These are phyloP conservation scores for Corchorus olitorius DNA, from an alignment of 345 rosid species.

Conservation along the genomic window DNA sequence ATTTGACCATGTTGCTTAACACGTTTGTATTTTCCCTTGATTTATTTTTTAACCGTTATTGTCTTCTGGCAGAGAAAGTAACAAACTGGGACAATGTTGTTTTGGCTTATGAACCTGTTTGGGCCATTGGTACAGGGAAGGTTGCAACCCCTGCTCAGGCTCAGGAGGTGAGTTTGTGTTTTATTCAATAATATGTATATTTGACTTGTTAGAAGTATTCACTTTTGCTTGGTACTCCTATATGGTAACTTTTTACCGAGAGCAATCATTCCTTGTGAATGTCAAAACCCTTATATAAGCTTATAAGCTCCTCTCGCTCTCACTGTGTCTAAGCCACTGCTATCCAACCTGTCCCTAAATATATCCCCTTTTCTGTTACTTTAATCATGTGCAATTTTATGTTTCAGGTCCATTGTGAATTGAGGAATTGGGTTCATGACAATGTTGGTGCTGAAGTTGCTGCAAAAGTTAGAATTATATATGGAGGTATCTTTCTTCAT, in stretches of 20 bases:
- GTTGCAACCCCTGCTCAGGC: constrained; percentile 83
- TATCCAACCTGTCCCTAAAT: neutral
- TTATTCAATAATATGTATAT: neutral
- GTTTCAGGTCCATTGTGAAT: constrained; percentile 56
- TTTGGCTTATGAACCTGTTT: constrained; percentile 79
- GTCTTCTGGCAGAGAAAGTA: constrained; percentile 48
- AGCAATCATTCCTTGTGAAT: neutral
- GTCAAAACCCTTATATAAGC: neutral
- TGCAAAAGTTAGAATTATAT: constrained; percentile 60
- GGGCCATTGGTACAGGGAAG: constrained; percentile 90
- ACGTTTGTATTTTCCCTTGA: neutral
- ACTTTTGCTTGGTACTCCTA: neutral
- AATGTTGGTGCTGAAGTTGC: constrained; percentile 64
- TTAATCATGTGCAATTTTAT: neutral
- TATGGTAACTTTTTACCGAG: neutral
- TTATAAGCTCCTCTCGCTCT: neutral
- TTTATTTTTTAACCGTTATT: neutral
- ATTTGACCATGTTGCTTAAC: neutral
- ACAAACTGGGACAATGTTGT: constrained; percentile 60
- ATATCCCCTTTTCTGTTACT: neutral
- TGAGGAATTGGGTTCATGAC: constrained; percentile 69
- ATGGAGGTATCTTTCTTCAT: constrained; percentile 55
- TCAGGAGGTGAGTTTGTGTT: constrained; percentile 55
- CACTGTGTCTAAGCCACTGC: neutral
- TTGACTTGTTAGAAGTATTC: neutral